A percentile compares a stretch with the other conserved stretches of the same genome.
These are phyloP conservation scores for Dictyostelium brefeldianum DNA, from an alignment of 78 protist genomes.

Conservation along the genomic window DNA sequence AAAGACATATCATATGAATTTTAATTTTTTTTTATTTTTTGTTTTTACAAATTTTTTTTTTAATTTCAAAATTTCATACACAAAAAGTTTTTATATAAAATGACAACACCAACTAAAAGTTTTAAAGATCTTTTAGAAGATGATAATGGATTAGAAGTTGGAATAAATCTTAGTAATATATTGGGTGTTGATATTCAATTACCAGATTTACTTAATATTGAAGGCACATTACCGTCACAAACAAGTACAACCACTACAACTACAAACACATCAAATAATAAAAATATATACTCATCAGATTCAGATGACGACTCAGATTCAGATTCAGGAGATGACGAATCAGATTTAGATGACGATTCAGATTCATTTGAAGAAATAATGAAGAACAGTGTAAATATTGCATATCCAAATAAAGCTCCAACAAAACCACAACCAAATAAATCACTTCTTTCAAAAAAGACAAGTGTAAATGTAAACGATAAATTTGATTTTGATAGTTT, in stretches of 20 bases:
- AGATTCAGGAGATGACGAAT: not conserved
- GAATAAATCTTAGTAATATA: too few relatives aligned
- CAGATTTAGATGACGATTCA: not conserved
- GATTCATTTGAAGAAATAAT: not conserved
- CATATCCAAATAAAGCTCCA: not conserved
- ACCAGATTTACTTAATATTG: not conserved
- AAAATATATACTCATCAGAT: not conserved
- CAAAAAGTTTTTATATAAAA: too few relatives aligned
- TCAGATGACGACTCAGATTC: not conserved
- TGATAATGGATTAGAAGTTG: not conserved
- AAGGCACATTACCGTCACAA: not conserved
- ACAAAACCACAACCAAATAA: not conserved
- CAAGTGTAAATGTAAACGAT: not conserved
- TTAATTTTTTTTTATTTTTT: too few relatives aligned
- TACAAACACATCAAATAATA: not conserved
- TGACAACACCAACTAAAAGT: not conserved
- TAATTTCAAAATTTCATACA: too few relatives aligned
- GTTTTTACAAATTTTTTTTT: too few relatives aligned
- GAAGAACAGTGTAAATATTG: not conserved
- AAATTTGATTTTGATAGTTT: slow-evolving; percentile 34
- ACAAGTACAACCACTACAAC: not conserved
- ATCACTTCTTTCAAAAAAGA: not conserved
- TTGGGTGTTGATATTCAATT: too few relatives aligned
- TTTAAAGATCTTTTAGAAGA: not conserved
- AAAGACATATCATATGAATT: too few relatives aligned